Evolutionary conservation across 371 early-diverging fungal genomes (phyloP).

Genomic region (Thermomucor indicae-seudaticae): DNA sequence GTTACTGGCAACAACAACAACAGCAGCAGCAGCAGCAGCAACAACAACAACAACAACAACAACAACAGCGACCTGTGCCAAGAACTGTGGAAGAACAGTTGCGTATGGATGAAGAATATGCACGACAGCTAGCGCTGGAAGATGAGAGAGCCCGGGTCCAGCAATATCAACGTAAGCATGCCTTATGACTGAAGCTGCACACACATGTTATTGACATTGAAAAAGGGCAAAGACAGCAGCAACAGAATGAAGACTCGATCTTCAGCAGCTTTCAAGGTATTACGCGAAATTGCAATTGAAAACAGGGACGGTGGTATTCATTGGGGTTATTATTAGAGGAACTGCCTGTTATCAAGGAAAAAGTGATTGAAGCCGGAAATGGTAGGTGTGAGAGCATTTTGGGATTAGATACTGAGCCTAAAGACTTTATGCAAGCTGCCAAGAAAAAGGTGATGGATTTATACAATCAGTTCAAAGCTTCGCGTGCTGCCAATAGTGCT

Average conservation of each 20-base stretch:
- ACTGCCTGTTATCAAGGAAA: slow-evolving; percentile 45
- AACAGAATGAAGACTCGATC: slow-evolving; percentile 25
- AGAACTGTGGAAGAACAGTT: slow-evolving; percentile 37
- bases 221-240: slow-evolving; percentile 15
- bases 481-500: slow-evolving; percentile 14
- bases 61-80: slow-evolving; percentile 7
- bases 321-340: slow-evolving; percentile 24
- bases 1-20: slow-evolving; percentile 18
- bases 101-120: slow-evolving; percentile 44
- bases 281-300: too few species aligned
- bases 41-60: slow-evolving; percentile 3
- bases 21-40: slow-evolving; percentile 1
- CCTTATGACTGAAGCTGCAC: background rate
- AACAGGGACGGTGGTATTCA: too few species aligned
- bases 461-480: slow-evolving; percentile 39
- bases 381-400: slow-evolving; percentile 17
- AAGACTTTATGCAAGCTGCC: slow-evolving; percentile 23
- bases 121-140: slow-evolving; percentile 35
- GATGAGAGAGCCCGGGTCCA: slow-evolving; percentile 23
- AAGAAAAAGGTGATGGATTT: slow-evolving; percentile 47
- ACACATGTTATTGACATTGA: background rate
- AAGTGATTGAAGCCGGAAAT: slow-evolving; percentile 44
- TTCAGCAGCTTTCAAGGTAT: slow-evolving; percentile 42
- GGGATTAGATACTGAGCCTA: background rate
- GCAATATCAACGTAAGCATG: slow-evolving; percentile 10